Evolutionary conservation across 108 stramenopile species (phyloP), one percentile per base, ranked within the genome.

Genomic region (Chaetoceros muelleri): DNA sequence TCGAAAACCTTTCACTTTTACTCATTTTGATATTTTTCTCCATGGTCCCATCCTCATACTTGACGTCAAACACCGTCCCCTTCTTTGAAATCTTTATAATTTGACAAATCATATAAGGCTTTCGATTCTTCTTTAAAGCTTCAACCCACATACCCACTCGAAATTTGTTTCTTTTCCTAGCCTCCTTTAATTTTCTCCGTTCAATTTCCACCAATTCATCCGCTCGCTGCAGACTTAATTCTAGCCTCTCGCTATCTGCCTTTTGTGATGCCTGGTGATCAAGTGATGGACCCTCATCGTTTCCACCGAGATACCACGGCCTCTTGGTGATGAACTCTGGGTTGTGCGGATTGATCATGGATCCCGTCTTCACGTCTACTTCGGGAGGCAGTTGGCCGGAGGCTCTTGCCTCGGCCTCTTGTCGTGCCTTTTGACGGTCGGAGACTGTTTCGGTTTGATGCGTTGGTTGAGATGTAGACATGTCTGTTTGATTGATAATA

Each of bases 291-390:
- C 94, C 95, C 18, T 46, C 61, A 56, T 69, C 82, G 3, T 69
- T 72, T 8, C 72, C 76, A 51, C 94, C 93, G 48, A 99, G 75
- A 66, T 98, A 99, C 97, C 97, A 98, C 30, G 99, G 99, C 58
- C 86, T 75, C 61, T 95, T 94, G 19, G 96, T 94, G 61, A 99
- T 96, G 75, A 97, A 99, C 64, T 97, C 97, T 48, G 99, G 99
- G 60, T 98, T 98, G 87, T 99, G 99, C 20, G 99, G 99, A 65
- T 99, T 99, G 71, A 99, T 95, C 85, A 98, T 98, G 44, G 73
- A 65, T 30, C 89, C 89, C 16, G 87, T 82, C 53, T 84, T 91
- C 62, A 89, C 73, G 71, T 98, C 96, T 0, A 87, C 73, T 54
- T 74, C 84, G 10, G 95, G 95, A 20, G 88, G 85, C 25, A 81